phyloP scores from a whole-genome alignment of 2,329 filamentous ascomycete species.

The Podosphaera xanthii region DNA sequence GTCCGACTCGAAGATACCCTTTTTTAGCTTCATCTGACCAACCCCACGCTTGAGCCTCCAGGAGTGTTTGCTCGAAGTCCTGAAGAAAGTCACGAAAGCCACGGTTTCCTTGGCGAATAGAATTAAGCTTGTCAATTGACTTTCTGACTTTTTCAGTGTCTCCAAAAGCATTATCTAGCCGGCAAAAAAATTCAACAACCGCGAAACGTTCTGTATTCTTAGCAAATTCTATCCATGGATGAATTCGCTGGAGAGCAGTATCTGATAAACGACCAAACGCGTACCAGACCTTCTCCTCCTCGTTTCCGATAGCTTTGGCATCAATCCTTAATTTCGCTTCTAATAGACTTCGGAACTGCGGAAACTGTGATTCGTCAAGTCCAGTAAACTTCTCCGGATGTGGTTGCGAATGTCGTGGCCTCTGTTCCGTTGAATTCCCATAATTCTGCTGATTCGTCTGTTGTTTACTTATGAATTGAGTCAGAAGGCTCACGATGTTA shows the following conservation, averaged over 20 bases:
- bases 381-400: too few relatives aligned
- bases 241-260: too few relatives aligned
- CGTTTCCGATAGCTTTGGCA: background rate
- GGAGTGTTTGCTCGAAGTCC: background rate
- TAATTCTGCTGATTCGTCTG: background rate
- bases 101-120: background rate
- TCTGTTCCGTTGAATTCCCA: too few relatives aligned
- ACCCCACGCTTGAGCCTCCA: background rate
- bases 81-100: background rate
- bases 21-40: background rate
- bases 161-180: too few relatives aligned
- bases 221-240: too few relatives aligned
- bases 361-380: background rate
- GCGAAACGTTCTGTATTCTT: too few relatives aligned
- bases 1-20: background rate
- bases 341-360: background rate
- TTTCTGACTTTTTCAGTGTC: too few relatives aligned
- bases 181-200: too few relatives aligned
- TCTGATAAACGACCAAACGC: too few relatives aligned
- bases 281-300: background rate
- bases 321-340: background rate
- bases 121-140: background rate
- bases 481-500: too few relatives aligned
- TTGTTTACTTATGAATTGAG: too few relatives aligned
- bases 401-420: too few relatives aligned